A percentile compares a stretch with the other conserved stretches of the same genome.
Evolutionary conservation across 805 yeast genomes (phyloP).

Genomic region (Jamesozyma hellenica): DNA sequence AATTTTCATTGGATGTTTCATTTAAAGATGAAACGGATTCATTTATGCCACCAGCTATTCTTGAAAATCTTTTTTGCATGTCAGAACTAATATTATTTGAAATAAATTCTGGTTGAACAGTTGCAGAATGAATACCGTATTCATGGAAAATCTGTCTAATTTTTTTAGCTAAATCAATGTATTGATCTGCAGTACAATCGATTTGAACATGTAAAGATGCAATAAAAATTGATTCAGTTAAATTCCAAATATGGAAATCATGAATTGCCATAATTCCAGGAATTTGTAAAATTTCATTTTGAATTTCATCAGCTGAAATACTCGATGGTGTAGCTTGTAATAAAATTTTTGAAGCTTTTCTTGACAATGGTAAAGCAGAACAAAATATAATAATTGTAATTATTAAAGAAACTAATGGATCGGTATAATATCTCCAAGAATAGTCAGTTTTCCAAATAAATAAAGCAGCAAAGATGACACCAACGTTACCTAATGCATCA

Average conservation of each 20-base stretch:
- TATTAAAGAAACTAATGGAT: constrained; percentile 74
- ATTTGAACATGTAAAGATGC: constrained; percentile 86
- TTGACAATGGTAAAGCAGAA: constrained; percentile 82
- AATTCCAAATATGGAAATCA: constrained; percentile 94
- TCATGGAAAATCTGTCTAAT: constrained; percentile 73
- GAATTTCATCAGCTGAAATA: constrained; percentile 65
- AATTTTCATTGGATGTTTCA: background rate
- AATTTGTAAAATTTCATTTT: constrained; percentile 53
- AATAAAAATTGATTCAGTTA: constrained; percentile 75
- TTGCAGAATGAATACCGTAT: constrained; percentile 83
- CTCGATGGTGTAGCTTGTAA: constrained; percentile 89
- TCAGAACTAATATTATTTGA: constrained; percentile 26
- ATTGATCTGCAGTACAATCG: constrained; percentile 53
- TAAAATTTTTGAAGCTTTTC: constrained; percentile 73
- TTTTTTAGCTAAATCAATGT: constrained; percentile 55
- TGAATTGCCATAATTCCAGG: constrained; percentile 77
- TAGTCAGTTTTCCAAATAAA: constrained; percentile 91
- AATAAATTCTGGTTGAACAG: constrained; percentile 90
- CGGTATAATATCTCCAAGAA: constrained; percentile 77
- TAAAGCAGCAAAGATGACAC: constrained; percentile 81
- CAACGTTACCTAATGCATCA: constrained; percentile 90
- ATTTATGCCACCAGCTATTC: constrained; percentile 15
- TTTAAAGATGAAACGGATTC: background rate
- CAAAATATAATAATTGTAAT: constrained; percentile 85
- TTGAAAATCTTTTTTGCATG: constrained; percentile 27